A percentile compares a stretch with the other conserved stretches of the same genome.
phyloP scores from a whole-genome alignment of 2,329 filamentous ascomycete species.

The Paecilomyces sp. region DNA sequence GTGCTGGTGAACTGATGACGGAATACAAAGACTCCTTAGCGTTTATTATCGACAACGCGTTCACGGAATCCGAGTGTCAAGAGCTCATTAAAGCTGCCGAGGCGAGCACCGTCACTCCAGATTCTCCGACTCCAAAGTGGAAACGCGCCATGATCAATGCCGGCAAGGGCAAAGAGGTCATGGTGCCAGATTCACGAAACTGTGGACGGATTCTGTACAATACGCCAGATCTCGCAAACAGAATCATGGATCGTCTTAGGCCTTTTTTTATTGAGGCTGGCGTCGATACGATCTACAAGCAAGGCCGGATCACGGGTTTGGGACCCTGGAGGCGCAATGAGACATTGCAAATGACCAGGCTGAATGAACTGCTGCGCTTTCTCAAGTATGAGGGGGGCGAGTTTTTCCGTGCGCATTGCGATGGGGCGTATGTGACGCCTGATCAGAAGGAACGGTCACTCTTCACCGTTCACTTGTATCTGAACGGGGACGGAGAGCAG shows the following conservation, averaged over 20 bases:
- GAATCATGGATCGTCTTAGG: conserved; percentile 54
- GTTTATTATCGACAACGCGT: conserved; percentile 56
- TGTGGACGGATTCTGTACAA: conserved; percentile 77
- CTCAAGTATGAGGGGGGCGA: conserved; percentile 65
- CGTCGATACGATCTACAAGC: conserved; percentile 30
- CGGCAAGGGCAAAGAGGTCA: conserved; percentile 54
- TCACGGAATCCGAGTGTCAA: conserved; percentile 57
- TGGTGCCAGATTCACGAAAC: conserved; percentile 54
- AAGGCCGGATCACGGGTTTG: conserved; percentile 38
- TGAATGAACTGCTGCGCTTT: conserved; percentile 71
- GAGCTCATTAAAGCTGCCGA: conserved; percentile 49
- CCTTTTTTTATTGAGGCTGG: conserved; percentile 43
- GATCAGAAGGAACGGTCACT: conserved; percentile 45
- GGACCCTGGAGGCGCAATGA: conserved; percentile 37
- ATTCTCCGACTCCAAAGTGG: conserved; percentile 43
- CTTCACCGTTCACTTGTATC: conserved; percentile 51
- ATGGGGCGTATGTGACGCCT: conserved; percentile 55
- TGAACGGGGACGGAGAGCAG: conserved; percentile 40
- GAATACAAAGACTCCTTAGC: conserved; percentile 52
- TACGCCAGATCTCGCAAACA: conserved; percentile 51
- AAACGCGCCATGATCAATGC: conserved; percentile 61
- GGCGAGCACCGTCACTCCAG: conserved; percentile 23
- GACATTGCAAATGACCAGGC: conserved; percentile 28
- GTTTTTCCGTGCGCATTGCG: conserved; percentile 67
- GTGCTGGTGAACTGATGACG: conserved; percentile 38